Evolutionary conservation across 2,329 filamentous ascomycete genomes (phyloP).

Genomic region (Stagonosporopsis chrysanthemi): DNA sequence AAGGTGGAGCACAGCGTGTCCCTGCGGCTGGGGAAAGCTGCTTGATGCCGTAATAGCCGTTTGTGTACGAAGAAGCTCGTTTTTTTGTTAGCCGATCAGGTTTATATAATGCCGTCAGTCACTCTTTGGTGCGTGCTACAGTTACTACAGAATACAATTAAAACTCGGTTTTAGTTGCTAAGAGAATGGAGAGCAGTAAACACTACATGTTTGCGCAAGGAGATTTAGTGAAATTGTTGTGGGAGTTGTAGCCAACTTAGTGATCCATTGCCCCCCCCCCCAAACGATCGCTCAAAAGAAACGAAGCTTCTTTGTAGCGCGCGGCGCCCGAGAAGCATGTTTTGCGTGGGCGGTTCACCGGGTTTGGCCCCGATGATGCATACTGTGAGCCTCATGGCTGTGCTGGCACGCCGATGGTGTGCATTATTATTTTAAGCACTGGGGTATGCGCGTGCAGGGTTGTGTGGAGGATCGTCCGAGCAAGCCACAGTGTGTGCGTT

Average conservation of each 20-base stretch:
- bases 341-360: background rate
- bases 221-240: too few species aligned
- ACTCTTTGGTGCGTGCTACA: too few species aligned
- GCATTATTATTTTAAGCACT: background rate
- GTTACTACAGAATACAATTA: too few species aligned
- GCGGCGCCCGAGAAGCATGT: background rate
- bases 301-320: too few species aligned
- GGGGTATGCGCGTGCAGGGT: background rate
- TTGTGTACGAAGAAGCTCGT: background rate
- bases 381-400: background rate
- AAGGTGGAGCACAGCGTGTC: background rate
- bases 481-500: background rate
- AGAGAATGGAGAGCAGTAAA: too few species aligned
- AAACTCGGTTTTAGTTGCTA: too few species aligned
- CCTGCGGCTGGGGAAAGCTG: background rate
- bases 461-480: background rate
- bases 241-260: too few species aligned
- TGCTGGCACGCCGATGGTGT: background rate
- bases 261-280: too few species aligned
- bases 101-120: too few species aligned
- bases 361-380: background rate
- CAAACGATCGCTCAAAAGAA: too few species aligned
- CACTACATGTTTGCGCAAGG: too few species aligned
- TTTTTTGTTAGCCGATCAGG: too few species aligned
- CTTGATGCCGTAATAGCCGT: slow-evolving; percentile 13